Evolutionary conservation across 2,329 filamentous ascomycete genomes (phyloP), one percentile per base, ranked within the genome.

Genomic region (Thelonectria discophora): DNA sequence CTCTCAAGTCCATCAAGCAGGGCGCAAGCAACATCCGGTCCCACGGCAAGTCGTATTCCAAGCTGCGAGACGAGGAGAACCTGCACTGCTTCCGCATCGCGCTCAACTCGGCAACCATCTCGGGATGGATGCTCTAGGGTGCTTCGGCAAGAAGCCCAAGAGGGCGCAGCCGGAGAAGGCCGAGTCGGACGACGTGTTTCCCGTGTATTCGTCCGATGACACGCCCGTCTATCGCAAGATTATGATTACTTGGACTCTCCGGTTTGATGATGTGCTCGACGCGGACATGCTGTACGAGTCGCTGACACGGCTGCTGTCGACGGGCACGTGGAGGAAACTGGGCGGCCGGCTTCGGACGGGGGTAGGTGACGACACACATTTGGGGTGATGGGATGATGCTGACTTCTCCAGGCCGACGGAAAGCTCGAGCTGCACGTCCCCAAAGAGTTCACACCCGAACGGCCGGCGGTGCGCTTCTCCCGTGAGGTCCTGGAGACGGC

Each of bases 251-350:
- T 68, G 64, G 65, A 68, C 62, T 1, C 10, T 56, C 6, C 55
- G 61, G 17, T 66, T 67, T 13, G 42, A 67, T 47, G 61, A 65
- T n/a, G 56, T 62, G 3, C 74, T 83, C 2, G 80, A 83, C 55
- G 65, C 72, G 0, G 67, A 77, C 0, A 78, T 73, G 18, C 70
- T 83, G 20, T 49, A 59, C 10, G 7, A 20, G 3, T 50, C 62
- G 5, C 24, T 62, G 0, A 49, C 39, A 1, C 40, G 55, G 17
- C 49, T 65, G 51, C 34, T 68, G 11, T 30, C 77, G 10, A 76
- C 72, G 12, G 77, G 76, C 0, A 77, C 77, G 20, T 83, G 81
- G 81, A 74, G 73, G 17, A 80, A 79, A 58, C 62, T 84, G 1
- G 80, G 80, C 0, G 81, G 79, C 13, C 75, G 65, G 20, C 42